Evolutionary conservation across 768 basidiomycete species (phyloP), one percentile per base, ranked within the genome.

Genomic region (Baorangia bicolor): DNA sequence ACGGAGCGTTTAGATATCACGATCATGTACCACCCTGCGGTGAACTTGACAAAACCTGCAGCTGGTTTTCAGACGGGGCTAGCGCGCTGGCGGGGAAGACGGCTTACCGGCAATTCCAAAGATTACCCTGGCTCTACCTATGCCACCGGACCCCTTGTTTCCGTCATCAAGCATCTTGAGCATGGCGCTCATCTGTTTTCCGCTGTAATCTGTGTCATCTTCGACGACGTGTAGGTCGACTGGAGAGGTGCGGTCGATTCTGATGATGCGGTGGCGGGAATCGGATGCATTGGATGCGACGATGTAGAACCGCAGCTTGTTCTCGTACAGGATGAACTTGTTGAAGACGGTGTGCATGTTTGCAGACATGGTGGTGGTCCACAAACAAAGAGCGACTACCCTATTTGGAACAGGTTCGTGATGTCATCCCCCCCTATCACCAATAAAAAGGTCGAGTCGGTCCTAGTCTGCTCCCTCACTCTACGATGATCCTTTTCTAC

Each of bases 161-260:
- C 95, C 96, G 63, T 97, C 94, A 57, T 95, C 93, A 10, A 98
- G 79, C 92, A 96, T 97, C 74, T 90, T 91, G 60, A 98, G 77
- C 78, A 98, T 84, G 33, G 86, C 85, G 48, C 83, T 90, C 85
- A 97, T 91, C 73, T 98, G 89, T 68, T 86, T 88, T 25, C 88
- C 87, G 47, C 82, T 90, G 71, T 99, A 99, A 23, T 92, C 84
- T 0, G 86, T 86, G 38, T 91, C 85, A 69, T 98, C 97, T 63
- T 98, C 94, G 25, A 93, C 79, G 4, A 97, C 83, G 25, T 75
- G 74, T 12, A 97, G 78, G 57, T 89, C 86, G 30, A 85, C 83
- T 53, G 86, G 87, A 0, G 83, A 81, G 2, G 90, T 94, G 38
- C 96, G 79, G 71, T 99, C 94, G 50, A 99, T 87, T 77, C 94